Base-by-base conservation (phyloP, 768 basidiomycete genomes). In the Mrakia blollopis region DNA sequence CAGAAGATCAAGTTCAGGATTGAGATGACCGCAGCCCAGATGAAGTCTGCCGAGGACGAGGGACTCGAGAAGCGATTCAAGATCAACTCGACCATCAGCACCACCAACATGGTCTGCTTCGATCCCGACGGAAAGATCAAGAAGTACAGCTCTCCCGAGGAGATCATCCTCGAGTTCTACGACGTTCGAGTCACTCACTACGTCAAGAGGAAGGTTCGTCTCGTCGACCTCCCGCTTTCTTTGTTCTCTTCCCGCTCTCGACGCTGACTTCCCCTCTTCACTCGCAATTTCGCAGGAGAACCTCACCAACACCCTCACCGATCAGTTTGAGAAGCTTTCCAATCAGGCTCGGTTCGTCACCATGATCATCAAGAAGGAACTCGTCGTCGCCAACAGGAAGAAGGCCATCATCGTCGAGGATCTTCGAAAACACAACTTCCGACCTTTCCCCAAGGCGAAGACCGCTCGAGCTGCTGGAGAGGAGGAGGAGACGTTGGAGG, bases 81-180 rank as follows among this genome's bases (percentile, higher is more conserved):
- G 84, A 85, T 98, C 78, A 89, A 89, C 21, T 84, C 87, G 67
- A 92, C 94, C 83, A 85, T 99, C 83, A 91, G 87, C 83, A 97
- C 93, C 23, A 88, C 89, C 82, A 99, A 99, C 85, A 98, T 99
- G 97, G 97, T 98, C 25, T 94, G 93, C 84, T 99, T 99, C 83
- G 96, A 99, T 84, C 88, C 92, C 78, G 92, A 95, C 25, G 91
- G 93, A 80, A 97, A 96, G 86, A 96, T 99, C 85, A 93, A 90
- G 85, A 95, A 90, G 84, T 98, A 98, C 83, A 86, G 88, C 25
- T 88, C 90, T 0, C 89, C 97, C 0, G 97, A 98, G 82, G 91
- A 94, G 80, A 92, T 99, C 73, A 83, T 98, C 63, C 90, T 92
- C 79, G 95, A 97, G 54, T 99, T 97, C 82, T 99, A 92, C 82